phyloP scores from a whole-genome alignment of 768 basidiomycete species.

The Porpolomopsis calyptriformis region DNA sequence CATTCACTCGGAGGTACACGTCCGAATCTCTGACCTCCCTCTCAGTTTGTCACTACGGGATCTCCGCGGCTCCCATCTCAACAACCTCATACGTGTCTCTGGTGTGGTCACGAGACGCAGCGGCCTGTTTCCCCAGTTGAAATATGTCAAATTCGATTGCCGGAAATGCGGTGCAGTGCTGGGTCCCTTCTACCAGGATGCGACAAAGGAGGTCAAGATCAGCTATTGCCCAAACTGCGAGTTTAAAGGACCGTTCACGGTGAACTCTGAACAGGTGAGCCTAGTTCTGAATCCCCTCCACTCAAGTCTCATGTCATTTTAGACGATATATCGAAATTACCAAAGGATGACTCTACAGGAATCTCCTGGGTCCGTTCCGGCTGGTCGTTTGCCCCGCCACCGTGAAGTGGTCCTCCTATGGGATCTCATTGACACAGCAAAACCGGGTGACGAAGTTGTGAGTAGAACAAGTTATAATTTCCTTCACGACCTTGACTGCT shows the following conservation, averaged over 20 bases:
- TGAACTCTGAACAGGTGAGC: constrained; percentile 90
- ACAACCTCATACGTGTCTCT: constrained; percentile 89
- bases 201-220: constrained; percentile 85
- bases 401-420: constrained; percentile 94
- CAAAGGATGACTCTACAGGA: constrained; percentile 99
- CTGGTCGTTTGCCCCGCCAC: constrained; percentile 92
- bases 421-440: constrained; percentile 97
- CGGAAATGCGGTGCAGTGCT: constrained; percentile 87
- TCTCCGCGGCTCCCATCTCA: constrained; percentile 82
- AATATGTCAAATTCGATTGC: constrained; percentile 99
- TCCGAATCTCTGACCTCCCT: constrained; percentile 91
- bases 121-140: constrained; percentile 98
- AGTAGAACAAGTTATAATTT: constrained; percentile 18
- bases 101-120: constrained; percentile 94
- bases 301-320: background rate
- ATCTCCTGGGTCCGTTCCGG: constrained; percentile 94
- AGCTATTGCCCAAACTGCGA: constrained; percentile 94
- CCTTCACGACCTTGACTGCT: constrained; percentile 7
- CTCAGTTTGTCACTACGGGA: constrained; percentile 85
- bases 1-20: constrained; percentile 96
- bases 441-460: constrained; percentile 97
- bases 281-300: background rate
- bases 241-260: constrained; percentile 86
- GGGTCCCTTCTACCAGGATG: constrained; percentile 97
- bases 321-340: constrained; percentile 98